A percentile compares a stretch with the other conserved stretches of the same genome.
Conservation (phyloP, 2,329 filamentous ascomycete genomes). For the Sporothrix protearum region DNA sequence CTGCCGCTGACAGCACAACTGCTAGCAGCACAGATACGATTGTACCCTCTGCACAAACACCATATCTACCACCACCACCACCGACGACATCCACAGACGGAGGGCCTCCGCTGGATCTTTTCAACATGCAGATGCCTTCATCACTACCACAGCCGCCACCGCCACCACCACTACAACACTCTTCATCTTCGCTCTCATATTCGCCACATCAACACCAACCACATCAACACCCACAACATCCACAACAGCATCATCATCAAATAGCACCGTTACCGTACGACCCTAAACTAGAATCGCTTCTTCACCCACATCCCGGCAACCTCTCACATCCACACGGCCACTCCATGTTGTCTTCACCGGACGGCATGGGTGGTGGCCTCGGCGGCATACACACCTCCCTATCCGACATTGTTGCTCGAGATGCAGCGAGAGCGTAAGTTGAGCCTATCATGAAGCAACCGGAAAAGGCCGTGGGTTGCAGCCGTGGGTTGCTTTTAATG, state of each 20-base stretch:
- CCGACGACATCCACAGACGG: not conserved
- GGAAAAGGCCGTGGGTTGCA: too few relatives aligned
- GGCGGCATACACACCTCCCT: slow-evolving; percentile 28
- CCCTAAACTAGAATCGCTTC: slow-evolving; percentile 1
- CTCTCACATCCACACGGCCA: slow-evolving; percentile 29
- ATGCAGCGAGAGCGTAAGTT: slow-evolving; percentile 37
- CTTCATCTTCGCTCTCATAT: not conserved
- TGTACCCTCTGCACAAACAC: not conserved
- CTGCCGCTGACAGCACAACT: not conserved
- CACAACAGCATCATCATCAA: not conserved
- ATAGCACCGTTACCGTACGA: slow-evolving; percentile 15
- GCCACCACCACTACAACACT: not conserved
- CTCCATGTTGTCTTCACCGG: slow-evolving; percentile 3
- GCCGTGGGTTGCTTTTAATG: too few relatives aligned
- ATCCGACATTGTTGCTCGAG: slow-evolving; percentile 38
- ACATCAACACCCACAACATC: not conserved
- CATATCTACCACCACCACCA: not conserved
- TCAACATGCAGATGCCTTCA: slow-evolving; percentile 5
- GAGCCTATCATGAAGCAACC: not conserved
- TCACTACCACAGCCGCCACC: slow-evolving; percentile 2
- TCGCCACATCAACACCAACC: not conserved
- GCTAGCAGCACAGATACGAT: not conserved
- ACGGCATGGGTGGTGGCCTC: slow-evolving; percentile 4
- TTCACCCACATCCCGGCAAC: slow-evolving; percentile 24
- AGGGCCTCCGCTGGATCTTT: not conserved